Evolutionary conservation across 2,329 filamentous ascomycete species (phyloP).

Genomic region (Tolypocladium nubicola): DNA sequence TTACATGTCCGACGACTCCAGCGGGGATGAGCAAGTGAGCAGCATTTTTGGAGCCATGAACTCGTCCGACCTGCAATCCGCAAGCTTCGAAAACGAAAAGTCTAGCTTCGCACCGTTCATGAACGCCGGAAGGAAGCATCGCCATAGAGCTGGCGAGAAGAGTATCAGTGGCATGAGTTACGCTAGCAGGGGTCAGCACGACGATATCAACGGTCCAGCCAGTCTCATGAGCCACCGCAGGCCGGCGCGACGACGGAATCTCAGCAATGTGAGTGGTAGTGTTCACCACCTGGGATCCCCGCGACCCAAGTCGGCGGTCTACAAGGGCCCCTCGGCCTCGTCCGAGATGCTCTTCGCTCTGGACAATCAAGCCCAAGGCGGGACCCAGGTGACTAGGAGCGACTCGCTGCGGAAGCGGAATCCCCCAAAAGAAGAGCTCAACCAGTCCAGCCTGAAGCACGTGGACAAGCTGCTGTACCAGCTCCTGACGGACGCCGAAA

Average conservation of each 20-base stretch:
- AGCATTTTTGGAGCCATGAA: slow-evolving; percentile 71
- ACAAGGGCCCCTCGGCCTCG: slow-evolving; percentile 43
- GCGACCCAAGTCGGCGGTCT: slow-evolving; percentile 46
- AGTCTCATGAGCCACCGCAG: slow-evolving; percentile 50
- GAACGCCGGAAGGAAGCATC: slow-evolving; percentile 63
- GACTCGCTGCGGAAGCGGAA: slow-evolving; percentile 70
- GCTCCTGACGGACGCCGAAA: slow-evolving; percentile 63
- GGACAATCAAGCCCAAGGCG: slow-evolving; percentile 33
- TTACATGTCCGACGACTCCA: slow-evolving; percentile 93
- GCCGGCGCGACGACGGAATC: slow-evolving; percentile 62
- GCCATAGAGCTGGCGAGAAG: slow-evolving; percentile 64
- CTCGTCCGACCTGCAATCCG: slow-evolving; percentile 51
- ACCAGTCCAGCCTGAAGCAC: slow-evolving; percentile 77
- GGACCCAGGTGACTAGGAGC: slow-evolving; percentile 55
- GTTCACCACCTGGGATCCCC: slow-evolving; percentile 62
- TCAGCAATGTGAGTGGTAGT: slow-evolving; percentile 71
- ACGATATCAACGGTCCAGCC: slow-evolving; percentile 47
- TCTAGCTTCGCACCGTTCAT: slow-evolving; percentile 62
- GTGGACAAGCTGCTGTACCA: slow-evolving; percentile 78
- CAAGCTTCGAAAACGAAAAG: slow-evolving; percentile 65
- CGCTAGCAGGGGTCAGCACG: slow-evolving; percentile 52
- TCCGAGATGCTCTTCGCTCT: slow-evolving; percentile 39
- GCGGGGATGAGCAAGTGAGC: slow-evolving; percentile 82
- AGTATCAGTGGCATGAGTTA: slow-evolving; percentile 62
- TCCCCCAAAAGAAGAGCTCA: slow-evolving; percentile 71